Percentiles rank a stretch among this genome's conserved stretches.
These are phyloP conservation scores for Tolypocladium cylindrosporum DNA, from an alignment of 2,329 filamentous ascomycete genomes.

Conservation along the genomic window DNA sequence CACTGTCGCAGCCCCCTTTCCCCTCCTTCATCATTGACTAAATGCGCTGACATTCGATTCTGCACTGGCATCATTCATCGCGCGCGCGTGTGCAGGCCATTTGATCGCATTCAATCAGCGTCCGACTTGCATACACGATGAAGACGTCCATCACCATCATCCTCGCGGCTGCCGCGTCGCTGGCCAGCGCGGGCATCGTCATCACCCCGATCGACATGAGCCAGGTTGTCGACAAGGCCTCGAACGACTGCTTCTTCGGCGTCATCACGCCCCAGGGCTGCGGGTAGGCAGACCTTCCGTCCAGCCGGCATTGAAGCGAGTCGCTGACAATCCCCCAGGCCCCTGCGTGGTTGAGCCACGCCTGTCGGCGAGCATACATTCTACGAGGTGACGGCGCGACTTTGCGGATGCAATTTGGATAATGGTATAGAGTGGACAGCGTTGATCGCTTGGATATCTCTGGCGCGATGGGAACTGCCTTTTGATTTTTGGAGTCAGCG, in stretches of 20 bases:
- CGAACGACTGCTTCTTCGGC: slow-evolving; percentile 45
- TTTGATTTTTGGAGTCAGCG: background rate
- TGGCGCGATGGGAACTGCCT: background rate
- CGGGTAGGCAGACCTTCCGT: slow-evolving; percentile 31
- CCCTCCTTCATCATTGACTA: background rate
- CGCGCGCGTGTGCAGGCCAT: background rate
- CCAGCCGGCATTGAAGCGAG: background rate
- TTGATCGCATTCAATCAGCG: background rate
- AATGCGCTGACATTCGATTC: background rate
- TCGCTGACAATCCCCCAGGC: background rate
- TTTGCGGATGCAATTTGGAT: background rate
- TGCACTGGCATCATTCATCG: background rate
- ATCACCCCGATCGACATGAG: slow-evolving; percentile 41
- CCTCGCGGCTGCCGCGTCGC: slow-evolving; percentile 32
- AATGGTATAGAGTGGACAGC: background rate
- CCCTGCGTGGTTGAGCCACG: background rate
- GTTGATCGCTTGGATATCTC: background rate
- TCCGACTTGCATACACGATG: slow-evolving; percentile 12
- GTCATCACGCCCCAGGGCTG: slow-evolving; percentile 46
- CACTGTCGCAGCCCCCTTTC: slow-evolving; percentile 1
- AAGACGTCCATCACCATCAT: slow-evolving; percentile 18
- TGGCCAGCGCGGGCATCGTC: slow-evolving; percentile 43
- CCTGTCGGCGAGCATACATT: background rate
- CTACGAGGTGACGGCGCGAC: background rate
- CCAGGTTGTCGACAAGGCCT: slow-evolving; percentile 38